phyloP scores from a whole-genome alignment of 2,329 filamentous ascomycete species.

The Hypoxylon sp. region DNA sequence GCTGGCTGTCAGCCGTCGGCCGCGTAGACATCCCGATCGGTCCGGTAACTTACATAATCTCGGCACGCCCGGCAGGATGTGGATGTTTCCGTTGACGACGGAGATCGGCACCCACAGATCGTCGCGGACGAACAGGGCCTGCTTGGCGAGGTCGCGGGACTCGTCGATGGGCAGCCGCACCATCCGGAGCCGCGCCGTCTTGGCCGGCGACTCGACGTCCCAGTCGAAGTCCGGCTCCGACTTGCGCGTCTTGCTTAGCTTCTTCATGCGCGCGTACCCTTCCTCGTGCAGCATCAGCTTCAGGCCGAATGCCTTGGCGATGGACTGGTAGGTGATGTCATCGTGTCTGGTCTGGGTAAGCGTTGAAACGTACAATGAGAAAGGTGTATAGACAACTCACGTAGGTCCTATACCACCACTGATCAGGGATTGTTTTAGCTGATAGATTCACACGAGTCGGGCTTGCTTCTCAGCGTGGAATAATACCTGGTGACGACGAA shows the following conservation, averaged over 20 bases:
- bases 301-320: constrained; percentile 86
- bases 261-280: constrained; percentile 84
- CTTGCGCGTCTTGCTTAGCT: constrained; percentile 75
- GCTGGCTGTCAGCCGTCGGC: constrained; percentile 1
- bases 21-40: neutral
- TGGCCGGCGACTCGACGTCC: constrained; percentile 80
- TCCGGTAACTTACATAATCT: constrained; percentile 66
- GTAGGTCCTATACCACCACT: constrained; percentile 95
- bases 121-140: constrained; percentile 80
- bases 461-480: constrained; percentile 4
- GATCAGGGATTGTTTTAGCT: constrained; percentile 22
- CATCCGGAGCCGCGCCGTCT: constrained; percentile 89
- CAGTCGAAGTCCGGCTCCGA: constrained; percentile 81
- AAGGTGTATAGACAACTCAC: constrained; percentile 57
- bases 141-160: constrained; percentile 67
- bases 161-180: constrained; percentile 82
- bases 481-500: constrained; percentile 87
- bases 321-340: constrained; percentile 95
- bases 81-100: constrained; percentile 90
- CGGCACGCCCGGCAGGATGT: constrained; percentile 92
- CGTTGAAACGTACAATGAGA: neutral
- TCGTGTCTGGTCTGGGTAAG: constrained; percentile 72
- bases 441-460: neutral
- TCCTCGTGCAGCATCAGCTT: constrained; percentile 78
- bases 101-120: constrained; percentile 90